phyloP scores from a whole-genome alignment of 345 rosid species.

The Anacardium occidentale region DNA sequence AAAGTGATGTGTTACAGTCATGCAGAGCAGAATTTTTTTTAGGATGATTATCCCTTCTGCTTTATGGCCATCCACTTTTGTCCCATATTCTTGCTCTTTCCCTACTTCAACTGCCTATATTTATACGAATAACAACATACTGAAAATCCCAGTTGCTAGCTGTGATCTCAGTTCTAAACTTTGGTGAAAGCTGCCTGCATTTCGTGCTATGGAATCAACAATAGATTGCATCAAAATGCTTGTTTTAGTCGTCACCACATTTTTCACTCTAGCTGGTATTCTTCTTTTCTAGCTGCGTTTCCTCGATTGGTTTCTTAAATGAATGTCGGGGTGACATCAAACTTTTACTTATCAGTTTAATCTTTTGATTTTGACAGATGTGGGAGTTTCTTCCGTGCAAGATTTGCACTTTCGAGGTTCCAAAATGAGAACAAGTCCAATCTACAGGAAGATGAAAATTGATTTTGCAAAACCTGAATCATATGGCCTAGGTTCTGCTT shows the following conservation, averaged over 20 bases:
- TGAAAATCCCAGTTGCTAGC: neutral
- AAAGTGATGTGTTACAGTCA: neutral
- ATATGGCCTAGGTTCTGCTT: conserved; percentile 14
- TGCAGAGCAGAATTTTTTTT: neutral
- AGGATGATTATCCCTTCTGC: neutral
- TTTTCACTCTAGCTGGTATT: conserved; percentile 29
- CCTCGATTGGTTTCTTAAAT: neutral
- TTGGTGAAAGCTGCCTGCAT: neutral
- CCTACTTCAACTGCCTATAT: neutral
- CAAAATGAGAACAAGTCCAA: neutral
- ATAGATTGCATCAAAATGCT: neutral
- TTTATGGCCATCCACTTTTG: conserved; percentile 4
- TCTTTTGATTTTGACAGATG: conserved; percentile 25
- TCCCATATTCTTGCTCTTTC: neutral
- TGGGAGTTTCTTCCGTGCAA: conserved; percentile 16
- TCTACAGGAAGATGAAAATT: neutral
- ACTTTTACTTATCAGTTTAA: no score
- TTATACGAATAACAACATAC: neutral
- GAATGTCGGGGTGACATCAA: no score
- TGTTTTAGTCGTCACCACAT: conserved; percentile 3
- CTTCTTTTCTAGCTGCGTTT: neutral
- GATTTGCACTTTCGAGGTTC: neutral
- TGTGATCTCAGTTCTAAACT: neutral
- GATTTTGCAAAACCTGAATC: conserved; percentile 3
- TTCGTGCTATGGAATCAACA: conserved; percentile 22